Percentiles rank a stretch among this genome's conserved stretches.
These are phyloP conservation scores for Oryza australiensis DNA, from an alignment of 176 grass and related monocot species.

Conservation along the genomic window DNA sequence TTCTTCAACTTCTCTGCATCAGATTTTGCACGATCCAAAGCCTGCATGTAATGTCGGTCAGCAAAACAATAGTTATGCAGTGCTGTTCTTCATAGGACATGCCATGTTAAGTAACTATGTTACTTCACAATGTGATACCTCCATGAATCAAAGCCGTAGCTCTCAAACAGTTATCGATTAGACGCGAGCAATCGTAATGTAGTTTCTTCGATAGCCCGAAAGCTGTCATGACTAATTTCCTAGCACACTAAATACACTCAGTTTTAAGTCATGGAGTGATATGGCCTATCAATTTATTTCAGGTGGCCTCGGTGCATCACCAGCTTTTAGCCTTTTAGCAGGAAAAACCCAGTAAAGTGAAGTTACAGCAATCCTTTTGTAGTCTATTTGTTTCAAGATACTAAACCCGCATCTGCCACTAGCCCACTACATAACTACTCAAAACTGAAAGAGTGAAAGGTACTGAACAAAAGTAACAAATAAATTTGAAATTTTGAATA, in stretches of 20 bases:
- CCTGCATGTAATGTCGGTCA: constrained; percentile 35
- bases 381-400: background rate
- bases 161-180: background rate
- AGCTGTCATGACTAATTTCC: background rate
- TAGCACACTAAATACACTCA: background rate
- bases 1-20: constrained; percentile 90
- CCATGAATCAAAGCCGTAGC: background rate
- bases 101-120: constrained; percentile 4
- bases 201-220: background rate
- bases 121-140: background rate
- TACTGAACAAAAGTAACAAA: constrained; percentile 6
- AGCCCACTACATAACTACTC: constrained; percentile 12
- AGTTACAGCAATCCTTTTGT: background rate
- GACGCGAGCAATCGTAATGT: background rate
- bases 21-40: constrained; percentile 90
- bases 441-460: constrained; percentile 18
- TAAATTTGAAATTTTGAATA: background rate
- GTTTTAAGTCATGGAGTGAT: background rate
- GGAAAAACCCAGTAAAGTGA: background rate
- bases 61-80: background rate
- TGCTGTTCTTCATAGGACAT: background rate
- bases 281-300: background rate
- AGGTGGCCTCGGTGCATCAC: background rate
- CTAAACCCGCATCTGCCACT: background rate
- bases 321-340: background rate